Conservation (phyloP, 805 yeast species). For the Yarrowia sp. region DNA sequence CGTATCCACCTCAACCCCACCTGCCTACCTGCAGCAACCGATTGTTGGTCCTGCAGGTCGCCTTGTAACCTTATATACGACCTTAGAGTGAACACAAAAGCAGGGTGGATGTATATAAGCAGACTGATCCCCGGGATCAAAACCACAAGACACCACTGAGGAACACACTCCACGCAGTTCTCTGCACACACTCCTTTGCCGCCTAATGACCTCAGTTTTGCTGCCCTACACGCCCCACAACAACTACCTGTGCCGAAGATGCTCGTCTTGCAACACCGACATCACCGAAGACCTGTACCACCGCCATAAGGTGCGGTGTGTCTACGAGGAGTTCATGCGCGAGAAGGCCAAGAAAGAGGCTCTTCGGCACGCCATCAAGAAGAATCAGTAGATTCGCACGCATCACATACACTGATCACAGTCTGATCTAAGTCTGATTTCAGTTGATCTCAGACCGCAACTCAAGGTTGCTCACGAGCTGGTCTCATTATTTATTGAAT, state of each 20-base stretch:
- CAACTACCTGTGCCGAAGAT: slow-evolving; percentile 4
- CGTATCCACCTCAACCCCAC: background rate
- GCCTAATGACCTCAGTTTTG: slow-evolving; percentile 9
- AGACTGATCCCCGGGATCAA: background rate
- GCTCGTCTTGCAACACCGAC: slow-evolving; percentile 20
- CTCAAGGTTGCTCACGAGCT: background rate
- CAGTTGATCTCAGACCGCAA: no score
- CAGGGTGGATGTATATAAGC: background rate
- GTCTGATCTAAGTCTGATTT: no score
- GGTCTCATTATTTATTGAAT: slow-evolving; percentile 15
- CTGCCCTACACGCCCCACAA: background rate
- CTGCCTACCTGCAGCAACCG: slow-evolving; percentile 2
- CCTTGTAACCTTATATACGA: background rate
- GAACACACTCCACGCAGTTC: no score
- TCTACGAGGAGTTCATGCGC: slow-evolving; percentile 15
- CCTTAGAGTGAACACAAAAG: background rate
- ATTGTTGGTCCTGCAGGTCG: slow-evolving; percentile 18
- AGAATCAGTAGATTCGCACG: background rate
- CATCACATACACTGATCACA: no score
- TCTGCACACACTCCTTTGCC: background rate
- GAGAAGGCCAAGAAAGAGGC: slow-evolving; percentile 14
- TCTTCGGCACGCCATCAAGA: background rate
- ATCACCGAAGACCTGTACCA: slow-evolving; percentile 1
- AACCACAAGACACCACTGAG: background rate
- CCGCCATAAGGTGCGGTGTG: slow-evolving; percentile 13